Evolutionary conservation across 768 basidiomycete species (phyloP).

Genomic region (Russula vinacea): DNA sequence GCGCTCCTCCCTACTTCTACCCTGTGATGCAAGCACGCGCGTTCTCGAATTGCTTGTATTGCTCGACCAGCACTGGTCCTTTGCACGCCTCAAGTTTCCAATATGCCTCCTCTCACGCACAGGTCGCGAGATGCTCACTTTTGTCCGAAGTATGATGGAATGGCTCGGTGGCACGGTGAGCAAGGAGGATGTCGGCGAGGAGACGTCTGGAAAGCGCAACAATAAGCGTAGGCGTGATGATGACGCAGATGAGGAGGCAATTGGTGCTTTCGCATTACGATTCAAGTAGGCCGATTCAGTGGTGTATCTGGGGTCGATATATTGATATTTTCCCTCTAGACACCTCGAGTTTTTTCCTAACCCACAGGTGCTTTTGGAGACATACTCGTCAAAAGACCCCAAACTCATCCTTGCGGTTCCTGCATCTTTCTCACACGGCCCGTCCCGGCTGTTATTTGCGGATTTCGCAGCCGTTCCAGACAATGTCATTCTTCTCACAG

Average conservation of each 20-base stretch:
- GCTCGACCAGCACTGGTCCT: constrained; percentile 97
- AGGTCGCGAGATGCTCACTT: constrained; percentile 88
- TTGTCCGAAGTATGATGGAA: constrained; percentile 96
- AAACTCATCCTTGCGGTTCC: constrained; percentile 94
- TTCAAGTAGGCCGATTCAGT: constrained; percentile 65
- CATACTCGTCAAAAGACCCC: constrained; percentile 82
- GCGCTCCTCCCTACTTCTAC: constrained; percentile 79
- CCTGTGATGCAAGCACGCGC: constrained; percentile 92
- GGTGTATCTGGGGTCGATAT: background rate
- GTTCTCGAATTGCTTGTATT: constrained; percentile 93
- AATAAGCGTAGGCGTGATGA: constrained; percentile 46
- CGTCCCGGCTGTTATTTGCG: constrained; percentile 80
- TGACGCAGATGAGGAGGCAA: constrained; percentile 67
- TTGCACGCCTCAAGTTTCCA: constrained; percentile 75
- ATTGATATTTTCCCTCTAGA: constrained; percentile 42
- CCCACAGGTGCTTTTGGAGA: constrained; percentile 73
- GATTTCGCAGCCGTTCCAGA: constrained; percentile 80
- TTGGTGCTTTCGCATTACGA: constrained; percentile 81
- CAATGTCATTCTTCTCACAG: constrained; percentile 85
- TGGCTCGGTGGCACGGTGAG: constrained; percentile 96
- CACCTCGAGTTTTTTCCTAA: constrained; percentile 90
- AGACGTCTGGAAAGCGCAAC: constrained; percentile 50
- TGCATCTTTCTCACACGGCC: constrained; percentile 87
- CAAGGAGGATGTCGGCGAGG: constrained; percentile 87
- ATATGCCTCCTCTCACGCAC: constrained; percentile 93